These are phyloP conservation scores for Aspergillus avenaceus DNA, from an alignment of 495 filamentous ascomycete species.

Conservation along the genomic window DNA sequence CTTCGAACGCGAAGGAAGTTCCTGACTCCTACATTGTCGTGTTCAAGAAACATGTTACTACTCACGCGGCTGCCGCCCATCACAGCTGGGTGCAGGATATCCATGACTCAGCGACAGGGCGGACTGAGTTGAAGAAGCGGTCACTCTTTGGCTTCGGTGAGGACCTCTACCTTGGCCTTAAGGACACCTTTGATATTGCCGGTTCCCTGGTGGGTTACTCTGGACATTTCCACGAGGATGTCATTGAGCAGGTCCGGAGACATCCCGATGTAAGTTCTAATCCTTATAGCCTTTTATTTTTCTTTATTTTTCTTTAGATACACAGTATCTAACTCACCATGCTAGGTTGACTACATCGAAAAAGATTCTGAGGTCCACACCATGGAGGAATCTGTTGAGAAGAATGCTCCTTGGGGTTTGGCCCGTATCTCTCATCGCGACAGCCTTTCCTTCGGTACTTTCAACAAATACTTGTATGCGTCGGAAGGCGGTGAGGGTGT, in stretches of 20 bases:
- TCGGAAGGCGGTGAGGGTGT: constrained; percentile 93
- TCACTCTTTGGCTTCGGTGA: constrained; percentile 68
- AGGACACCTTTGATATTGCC: constrained; percentile 92
- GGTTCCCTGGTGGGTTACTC: constrained; percentile 83
- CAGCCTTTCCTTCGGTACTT: constrained; percentile 78
- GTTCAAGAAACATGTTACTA: constrained; percentile 91
- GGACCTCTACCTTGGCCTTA: constrained; percentile 77
- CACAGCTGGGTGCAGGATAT: constrained; percentile 91
- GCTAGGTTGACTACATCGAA: constrained; percentile 93
- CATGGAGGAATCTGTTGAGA: constrained; percentile 63
- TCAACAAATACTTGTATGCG: constrained; percentile 97
- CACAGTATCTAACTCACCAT: constrained; percentile 11
- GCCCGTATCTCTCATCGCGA: constrained; percentile 96
- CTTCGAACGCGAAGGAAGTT: constrained; percentile 67
- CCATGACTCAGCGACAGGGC: constrained; percentile 50
- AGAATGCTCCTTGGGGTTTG: constrained; percentile 94
- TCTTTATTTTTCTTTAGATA: not conserved
- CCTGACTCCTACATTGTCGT: constrained; percentile 95
- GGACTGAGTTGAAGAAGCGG: constrained; percentile 84
- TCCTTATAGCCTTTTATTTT: constrained; percentile 1
- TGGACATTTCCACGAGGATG: constrained; percentile 90
- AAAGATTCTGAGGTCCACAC: constrained; percentile 87
- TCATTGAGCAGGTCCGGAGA: constrained; percentile 88
- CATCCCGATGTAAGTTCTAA: constrained; percentile 93
- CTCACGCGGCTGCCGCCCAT: constrained; percentile 64